Evolutionary conservation across 2,329 filamentous ascomycete species (phyloP).

Genomic region (Apiospora phragmitis): DNA sequence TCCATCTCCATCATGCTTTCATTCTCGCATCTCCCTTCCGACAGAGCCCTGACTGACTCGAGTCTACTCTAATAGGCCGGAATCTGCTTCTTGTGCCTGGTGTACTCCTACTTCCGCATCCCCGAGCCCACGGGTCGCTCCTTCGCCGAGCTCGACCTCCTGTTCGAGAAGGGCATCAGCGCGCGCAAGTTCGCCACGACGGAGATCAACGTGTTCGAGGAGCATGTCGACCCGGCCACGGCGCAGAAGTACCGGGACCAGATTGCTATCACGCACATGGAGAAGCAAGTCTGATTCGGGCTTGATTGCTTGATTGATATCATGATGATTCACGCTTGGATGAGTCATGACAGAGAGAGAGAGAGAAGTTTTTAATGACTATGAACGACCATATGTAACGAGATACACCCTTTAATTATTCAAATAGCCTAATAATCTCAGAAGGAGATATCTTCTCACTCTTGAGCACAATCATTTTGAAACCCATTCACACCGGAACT

Average conservation of each 20-base stretch:
- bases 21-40: background rate
- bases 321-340: background rate
- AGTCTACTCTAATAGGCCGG: slow-evolving; percentile 56
- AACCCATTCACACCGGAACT: background rate
- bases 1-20: too few relatives aligned
- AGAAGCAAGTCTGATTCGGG: slow-evolving; percentile 19
- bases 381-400: slow-evolving; percentile 4
- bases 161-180: slow-evolving; percentile 74
- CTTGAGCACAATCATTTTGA: background rate
- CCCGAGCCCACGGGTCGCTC: slow-evolving; percentile 79
- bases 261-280: slow-evolving; percentile 31
- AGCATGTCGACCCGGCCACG: slow-evolving; percentile 47
- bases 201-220: slow-evolving; percentile 56
- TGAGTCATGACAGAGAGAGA: background rate
- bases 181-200: slow-evolving; percentile 71
- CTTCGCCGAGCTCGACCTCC: slow-evolving; percentile 82
- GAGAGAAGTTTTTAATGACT: background rate
- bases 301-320: background rate
- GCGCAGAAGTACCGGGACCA: slow-evolving; percentile 50
- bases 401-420: background rate
- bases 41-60: slow-evolving; percentile 4
- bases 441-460: background rate
- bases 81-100: slow-evolving; percentile 75
- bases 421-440: background rate
- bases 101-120: slow-evolving; percentile 80